Conservation (phyloP, 805 yeast genomes). For the Metschnikowia santaceciliae region DNA sequence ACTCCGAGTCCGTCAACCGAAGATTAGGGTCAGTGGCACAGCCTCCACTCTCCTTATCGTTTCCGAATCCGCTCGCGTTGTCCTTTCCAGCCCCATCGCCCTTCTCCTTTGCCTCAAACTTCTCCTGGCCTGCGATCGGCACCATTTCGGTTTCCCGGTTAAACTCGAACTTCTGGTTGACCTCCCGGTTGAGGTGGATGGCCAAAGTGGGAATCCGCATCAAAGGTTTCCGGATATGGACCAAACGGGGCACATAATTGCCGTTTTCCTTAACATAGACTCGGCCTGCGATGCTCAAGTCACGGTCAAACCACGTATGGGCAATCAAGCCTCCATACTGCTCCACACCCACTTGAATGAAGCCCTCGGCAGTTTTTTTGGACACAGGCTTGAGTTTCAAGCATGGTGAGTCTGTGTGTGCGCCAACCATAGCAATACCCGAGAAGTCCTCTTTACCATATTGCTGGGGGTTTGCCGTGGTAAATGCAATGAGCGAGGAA, state of each 20-base stretch:
- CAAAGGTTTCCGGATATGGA: conserved; percentile 74
- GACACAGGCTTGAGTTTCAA: conserved; percentile 86
- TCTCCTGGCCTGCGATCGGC: conserved; percentile 73
- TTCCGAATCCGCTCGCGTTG: too few species aligned
- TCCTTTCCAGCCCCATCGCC: conserved; percentile 8
- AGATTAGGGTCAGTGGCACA: conserved; percentile 51
- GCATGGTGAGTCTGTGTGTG: conserved; percentile 94
- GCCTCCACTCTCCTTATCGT: neutral
- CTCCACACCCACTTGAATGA: conserved; percentile 87
- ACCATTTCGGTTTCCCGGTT: conserved; percentile 82
- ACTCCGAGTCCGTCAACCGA: conserved; percentile 48
- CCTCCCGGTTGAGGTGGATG: conserved; percentile 80
- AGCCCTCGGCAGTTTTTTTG: conserved; percentile 65
- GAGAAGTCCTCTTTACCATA: conserved; percentile 50
- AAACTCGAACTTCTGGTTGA: conserved; percentile 75
- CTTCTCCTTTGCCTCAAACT: conserved; percentile 14
- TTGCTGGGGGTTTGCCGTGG: conserved; percentile 48
- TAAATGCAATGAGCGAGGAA: conserved; percentile 84
- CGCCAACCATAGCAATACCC: conserved; percentile 87
- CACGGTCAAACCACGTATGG: conserved; percentile 97
- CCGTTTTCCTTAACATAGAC: conserved; percentile 63
- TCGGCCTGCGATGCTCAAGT: conserved; percentile 86
- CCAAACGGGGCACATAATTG: conserved; percentile 57
- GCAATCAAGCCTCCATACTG: conserved; percentile 95
- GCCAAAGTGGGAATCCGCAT: conserved; percentile 93